Evolutionary conservation across 208 protist species (phyloP).

Genomic region (Spongospora subterranea): DNA sequence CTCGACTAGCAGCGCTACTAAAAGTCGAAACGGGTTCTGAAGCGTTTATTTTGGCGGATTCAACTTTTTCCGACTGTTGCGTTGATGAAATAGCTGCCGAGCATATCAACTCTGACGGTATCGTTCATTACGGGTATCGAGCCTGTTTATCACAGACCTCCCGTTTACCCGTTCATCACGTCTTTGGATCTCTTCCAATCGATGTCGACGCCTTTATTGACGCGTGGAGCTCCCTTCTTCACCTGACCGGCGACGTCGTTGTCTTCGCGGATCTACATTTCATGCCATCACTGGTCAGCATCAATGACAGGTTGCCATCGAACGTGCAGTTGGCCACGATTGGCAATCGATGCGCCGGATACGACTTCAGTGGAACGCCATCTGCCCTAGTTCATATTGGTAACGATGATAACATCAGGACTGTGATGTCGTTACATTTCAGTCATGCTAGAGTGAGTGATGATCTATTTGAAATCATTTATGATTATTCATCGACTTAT

Average conservation of each 20-base stretch:
- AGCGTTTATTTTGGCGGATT: slow-evolving; percentile 29
- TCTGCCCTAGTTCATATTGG: not conserved
- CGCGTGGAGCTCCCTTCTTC: too few relatives aligned
- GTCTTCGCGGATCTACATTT: slow-evolving; percentile 30
- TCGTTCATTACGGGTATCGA: slow-evolving; percentile 37
- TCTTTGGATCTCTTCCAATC: not conserved
- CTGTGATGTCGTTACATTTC: not conserved
- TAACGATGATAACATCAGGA: not conserved
- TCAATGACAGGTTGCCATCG: not conserved
- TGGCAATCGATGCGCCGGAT: slow-evolving; percentile 4
- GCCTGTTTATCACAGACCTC: slow-evolving; percentile 22
- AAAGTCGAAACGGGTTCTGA: not conserved
- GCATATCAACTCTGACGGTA: slow-evolving; percentile 18
- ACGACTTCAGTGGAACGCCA: not conserved
- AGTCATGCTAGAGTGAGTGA: not conserved
- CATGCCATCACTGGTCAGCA: not conserved
- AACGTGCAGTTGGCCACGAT: not conserved
- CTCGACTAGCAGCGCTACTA: not conserved
- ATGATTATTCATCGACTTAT: not conserved
- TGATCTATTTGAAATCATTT: not conserved
- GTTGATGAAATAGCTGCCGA: slow-evolving; percentile 59
- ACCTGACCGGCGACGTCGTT: not conserved
- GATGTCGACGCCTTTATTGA: not conserved
- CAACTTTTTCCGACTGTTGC: slow-evolving; percentile 53
- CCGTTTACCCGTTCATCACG: slow-evolving; percentile 14